phyloP scores from a whole-genome alignment of 148 eudicot species.

The Chenopodium suecicum region DNA sequence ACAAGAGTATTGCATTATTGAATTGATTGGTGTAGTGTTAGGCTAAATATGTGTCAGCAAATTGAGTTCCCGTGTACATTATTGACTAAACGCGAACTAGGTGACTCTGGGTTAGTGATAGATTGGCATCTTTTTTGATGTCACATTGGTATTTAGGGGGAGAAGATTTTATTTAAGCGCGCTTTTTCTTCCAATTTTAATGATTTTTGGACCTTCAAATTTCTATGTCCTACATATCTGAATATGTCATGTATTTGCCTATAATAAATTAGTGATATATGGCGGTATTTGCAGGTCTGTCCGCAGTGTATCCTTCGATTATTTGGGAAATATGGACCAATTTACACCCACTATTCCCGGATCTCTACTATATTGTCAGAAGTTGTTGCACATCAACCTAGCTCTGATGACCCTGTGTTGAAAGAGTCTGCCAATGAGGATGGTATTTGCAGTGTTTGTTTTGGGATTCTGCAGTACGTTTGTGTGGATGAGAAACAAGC shows the following conservation, averaged over 20 bases:
- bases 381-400: constrained; percentile 22
- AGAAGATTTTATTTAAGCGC: background rate
- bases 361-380: constrained; percentile 29
- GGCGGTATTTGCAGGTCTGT: constrained; percentile 51
- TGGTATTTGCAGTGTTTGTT: constrained; percentile 58
- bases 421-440: constrained; percentile 25
- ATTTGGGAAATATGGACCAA: constrained; percentile 51
- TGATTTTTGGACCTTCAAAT: background rate
- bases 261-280: background rate
- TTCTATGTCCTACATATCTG: background rate
- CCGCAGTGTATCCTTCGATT: constrained; percentile 64
- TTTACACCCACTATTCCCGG: constrained; percentile 34
- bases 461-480: constrained; percentile 74
- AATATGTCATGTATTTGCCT: background rate
- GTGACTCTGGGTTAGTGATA: background rate
- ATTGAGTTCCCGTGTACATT: background rate
- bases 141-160: background rate
- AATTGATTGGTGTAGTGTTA: background rate
- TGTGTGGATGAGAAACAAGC: constrained; percentile 44
- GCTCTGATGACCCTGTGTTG: constrained; percentile 25
- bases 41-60: too few species aligned
- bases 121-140: background rate
- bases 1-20: background rate
- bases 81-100: background rate
- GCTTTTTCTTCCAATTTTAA: background rate